Conservation (phyloP, 768 basidiomycete species). For the Mycena haematopus region DNA sequence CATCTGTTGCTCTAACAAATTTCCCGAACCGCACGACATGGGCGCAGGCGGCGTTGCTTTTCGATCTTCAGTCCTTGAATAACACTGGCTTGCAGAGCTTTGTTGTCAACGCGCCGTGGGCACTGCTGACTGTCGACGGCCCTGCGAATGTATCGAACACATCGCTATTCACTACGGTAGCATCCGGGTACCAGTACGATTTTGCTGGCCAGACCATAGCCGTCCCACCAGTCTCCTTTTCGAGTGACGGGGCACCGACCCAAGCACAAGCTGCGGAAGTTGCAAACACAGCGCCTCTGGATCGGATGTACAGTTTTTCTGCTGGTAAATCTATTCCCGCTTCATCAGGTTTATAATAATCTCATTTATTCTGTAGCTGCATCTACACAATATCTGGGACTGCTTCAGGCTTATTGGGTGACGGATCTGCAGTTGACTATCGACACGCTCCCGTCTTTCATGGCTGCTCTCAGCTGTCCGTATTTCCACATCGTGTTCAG, state of each 20-base stretch:
- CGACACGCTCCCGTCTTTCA: constrained; percentile 52
- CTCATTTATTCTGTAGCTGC: constrained; percentile 50
- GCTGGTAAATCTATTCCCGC: constrained; percentile 48
- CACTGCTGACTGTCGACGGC: constrained; percentile 46
- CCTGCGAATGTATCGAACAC: constrained; percentile 40
- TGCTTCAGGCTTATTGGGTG: constrained; percentile 62
- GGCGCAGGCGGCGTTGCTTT: constrained; percentile 65
- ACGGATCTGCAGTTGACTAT: constrained; percentile 53
- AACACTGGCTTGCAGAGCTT: constrained; percentile 48
- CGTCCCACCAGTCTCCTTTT: constrained; percentile 52
- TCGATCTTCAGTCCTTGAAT: constrained; percentile 49
- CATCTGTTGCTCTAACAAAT: constrained; percentile 43
- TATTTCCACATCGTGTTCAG: constrained; percentile 52
- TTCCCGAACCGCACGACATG: constrained; percentile 61
- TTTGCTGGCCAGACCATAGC: constrained; percentile 62
- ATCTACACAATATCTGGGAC: constrained; percentile 55
- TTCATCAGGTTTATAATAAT: neutral
- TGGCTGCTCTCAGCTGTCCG: constrained; percentile 45
- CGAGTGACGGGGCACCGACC: constrained; percentile 51
- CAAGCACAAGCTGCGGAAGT: constrained; percentile 52
- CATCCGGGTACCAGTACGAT: constrained; percentile 62
- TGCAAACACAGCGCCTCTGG: constrained; percentile 48
- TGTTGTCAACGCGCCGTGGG: constrained; percentile 57
- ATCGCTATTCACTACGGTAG: constrained; percentile 46
- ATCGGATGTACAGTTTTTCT: constrained; percentile 67